Evolutionary conservation across 75 land plant species (phyloP).

Genomic region (Adiantum capillusveneris): DNA sequence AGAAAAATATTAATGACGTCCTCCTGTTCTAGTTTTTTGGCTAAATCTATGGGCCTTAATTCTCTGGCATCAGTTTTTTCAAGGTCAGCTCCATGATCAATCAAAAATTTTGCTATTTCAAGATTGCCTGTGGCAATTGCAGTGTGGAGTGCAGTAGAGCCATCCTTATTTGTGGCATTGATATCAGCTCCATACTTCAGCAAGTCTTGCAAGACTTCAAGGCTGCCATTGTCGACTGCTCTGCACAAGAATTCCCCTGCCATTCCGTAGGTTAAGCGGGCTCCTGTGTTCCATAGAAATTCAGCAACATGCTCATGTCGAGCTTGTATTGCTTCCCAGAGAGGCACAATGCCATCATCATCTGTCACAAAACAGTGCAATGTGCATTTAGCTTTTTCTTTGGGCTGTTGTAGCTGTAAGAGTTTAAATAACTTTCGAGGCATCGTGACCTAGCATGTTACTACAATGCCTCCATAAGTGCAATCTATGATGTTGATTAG

Average conservation of each 20-base stretch:
- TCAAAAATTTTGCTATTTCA: neutral
- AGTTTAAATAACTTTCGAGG: too few relatives aligned
- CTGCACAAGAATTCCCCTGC: slow-evolving; percentile 4
- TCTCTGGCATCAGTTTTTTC: slow-evolving; percentile 1
- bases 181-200: slow-evolving; percentile 6
- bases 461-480: too few relatives aligned
- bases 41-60: neutral
- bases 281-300: neutral
- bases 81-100: slow-evolving; percentile 9
- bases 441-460: too few relatives aligned
- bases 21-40: neutral
- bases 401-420: too few relatives aligned
- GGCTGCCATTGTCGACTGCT: slow-evolving; percentile 1
- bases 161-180: slow-evolving; percentile 7
- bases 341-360: slow-evolving; percentile 10
- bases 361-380: neutral
- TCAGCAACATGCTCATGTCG: neutral
- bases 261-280: neutral
- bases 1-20: neutral
- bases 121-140: slow-evolving; percentile 1
- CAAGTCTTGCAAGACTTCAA: neutral
- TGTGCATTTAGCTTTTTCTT: too few relatives aligned
- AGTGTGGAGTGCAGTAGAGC: slow-evolving; percentile 7
- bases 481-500: too few relatives aligned
- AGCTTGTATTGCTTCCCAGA: slow-evolving; percentile 12